Evolutionary conservation across 2,329 filamentous ascomycete genomes (phyloP).

Genomic region (Diaporthe australafricana): DNA sequence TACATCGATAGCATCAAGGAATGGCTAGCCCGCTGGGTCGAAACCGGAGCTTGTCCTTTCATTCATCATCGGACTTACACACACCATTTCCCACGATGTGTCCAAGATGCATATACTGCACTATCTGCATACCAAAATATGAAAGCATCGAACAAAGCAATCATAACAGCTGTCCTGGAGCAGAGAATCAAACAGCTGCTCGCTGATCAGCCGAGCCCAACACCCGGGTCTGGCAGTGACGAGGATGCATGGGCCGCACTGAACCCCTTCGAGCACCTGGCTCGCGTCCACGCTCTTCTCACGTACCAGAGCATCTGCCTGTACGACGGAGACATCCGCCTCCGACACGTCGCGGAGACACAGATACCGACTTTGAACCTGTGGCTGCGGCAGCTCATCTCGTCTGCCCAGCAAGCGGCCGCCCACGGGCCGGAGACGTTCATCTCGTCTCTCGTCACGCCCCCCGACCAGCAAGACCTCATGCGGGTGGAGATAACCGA

Average conservation of each 20-base stretch:
- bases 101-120: slow-evolving; percentile 47
- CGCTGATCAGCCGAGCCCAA: neutral
- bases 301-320: slow-evolving; percentile 62
- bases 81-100: slow-evolving; percentile 41
- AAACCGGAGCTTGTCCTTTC: slow-evolving; percentile 45
- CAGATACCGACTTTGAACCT: slow-evolving; percentile 27
- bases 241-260: neutral
- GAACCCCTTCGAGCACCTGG: slow-evolving; percentile 47
- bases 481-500: neutral
- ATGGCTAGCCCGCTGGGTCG: slow-evolving; percentile 46
- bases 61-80: slow-evolving; percentile 47
- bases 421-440: slow-evolving; percentile 15
- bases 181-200: slow-evolving; percentile 34
- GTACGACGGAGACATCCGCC: slow-evolving; percentile 61
- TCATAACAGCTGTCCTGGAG: slow-evolving; percentile 36
- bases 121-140: slow-evolving; percentile 40
- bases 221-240: neutral
- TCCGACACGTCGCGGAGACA: slow-evolving; percentile 52
- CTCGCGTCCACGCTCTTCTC: slow-evolving; percentile 60
- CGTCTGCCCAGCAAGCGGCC: slow-evolving; percentile 4
- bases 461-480: neutral
- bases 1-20: slow-evolving; percentile 35
- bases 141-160: slow-evolving; percentile 35
- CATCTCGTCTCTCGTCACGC: neutral
- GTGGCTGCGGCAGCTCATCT: slow-evolving; percentile 30